Conservation (phyloP, 345 rosid genomes). For the Zanthoxylum bungeanum region DNA sequence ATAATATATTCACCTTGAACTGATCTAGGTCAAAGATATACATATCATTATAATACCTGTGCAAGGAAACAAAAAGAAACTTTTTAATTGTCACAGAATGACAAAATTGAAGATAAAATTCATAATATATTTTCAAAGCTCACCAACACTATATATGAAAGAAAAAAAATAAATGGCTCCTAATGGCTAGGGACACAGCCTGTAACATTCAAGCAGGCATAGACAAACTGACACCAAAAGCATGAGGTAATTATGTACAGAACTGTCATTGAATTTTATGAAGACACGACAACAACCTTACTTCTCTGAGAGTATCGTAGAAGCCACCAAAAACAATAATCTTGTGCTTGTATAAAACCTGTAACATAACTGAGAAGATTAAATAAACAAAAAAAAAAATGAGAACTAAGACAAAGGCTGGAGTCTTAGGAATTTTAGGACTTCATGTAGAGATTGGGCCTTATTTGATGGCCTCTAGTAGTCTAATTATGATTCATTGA, state of each 20-base stretch:
- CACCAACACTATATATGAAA: not conserved
- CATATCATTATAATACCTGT: constrained; percentile 85
- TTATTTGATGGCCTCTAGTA: not conserved
- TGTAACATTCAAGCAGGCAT: not conserved
- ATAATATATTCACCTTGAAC: constrained; percentile 60
- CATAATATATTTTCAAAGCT: not conserved
- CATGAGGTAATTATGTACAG: constrained; percentile 9
- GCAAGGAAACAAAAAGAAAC: constrained; percentile 16
- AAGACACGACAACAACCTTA: constrained; percentile 65
- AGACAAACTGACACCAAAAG: constrained; percentile 1
- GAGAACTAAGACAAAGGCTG: not conserved
- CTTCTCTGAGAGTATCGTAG: constrained; percentile 98
- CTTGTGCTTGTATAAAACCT: constrained; percentile 96
- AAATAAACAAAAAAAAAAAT: not conserved
- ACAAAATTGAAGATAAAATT: not conserved
- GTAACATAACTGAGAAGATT: constrained; percentile 27
- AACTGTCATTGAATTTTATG: constrained; percentile 3
- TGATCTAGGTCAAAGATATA: constrained; percentile 83
- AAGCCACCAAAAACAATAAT: constrained; percentile 93
- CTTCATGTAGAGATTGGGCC: not conserved
- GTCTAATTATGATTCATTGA: not conserved
- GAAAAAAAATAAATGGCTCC: constrained; percentile 12
- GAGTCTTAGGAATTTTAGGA: not conserved
- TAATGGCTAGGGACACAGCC: not conserved
- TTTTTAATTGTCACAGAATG: not conserved